Evolutionary conservation across 2,329 filamentous ascomycete genomes (phyloP).

Genomic region (Zymoseptoria crescenta): DNA sequence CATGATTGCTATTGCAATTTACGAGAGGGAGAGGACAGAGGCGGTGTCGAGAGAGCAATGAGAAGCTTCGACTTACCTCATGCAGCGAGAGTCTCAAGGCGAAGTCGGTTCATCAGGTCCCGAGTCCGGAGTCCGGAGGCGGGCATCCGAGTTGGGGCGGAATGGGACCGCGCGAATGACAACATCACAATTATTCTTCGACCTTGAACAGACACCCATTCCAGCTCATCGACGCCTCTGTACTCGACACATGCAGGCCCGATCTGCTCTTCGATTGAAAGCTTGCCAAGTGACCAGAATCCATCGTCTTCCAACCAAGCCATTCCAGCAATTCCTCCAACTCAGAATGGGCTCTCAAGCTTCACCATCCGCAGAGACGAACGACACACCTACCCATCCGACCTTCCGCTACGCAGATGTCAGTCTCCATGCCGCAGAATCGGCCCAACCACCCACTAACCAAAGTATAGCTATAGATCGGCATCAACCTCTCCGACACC

Average conservation of each 20-base stretch:
- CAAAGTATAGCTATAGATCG: slow-evolving; percentile 49
- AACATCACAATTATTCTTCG: neutral
- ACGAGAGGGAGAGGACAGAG: neutral
- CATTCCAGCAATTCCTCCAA: neutral
- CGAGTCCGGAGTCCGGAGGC: neutral
- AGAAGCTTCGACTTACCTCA: neutral
- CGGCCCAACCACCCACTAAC: neutral
- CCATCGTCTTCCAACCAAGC: neutral
- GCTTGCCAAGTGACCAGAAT: neutral
- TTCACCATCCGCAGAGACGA: neutral
- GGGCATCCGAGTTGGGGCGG: neutral
- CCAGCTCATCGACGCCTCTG: neutral
- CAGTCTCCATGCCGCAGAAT: slow-evolving; percentile 5
- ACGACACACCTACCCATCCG: neutral
- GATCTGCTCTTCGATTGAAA: neutral
- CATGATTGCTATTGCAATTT: slow-evolving; percentile 5
- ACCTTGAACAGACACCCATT: neutral
- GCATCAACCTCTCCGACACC: slow-evolving; percentile 91
- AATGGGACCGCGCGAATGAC: neutral
- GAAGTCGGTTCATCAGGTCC: neutral
- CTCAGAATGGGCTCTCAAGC: neutral
- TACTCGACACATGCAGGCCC: neutral
- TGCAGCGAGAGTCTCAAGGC: neutral
- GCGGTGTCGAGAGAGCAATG: neutral
- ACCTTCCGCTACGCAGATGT: slow-evolving; percentile 17